Conservation (phyloP, 306 rosid species). For the Abrus pulchellus region DNA sequence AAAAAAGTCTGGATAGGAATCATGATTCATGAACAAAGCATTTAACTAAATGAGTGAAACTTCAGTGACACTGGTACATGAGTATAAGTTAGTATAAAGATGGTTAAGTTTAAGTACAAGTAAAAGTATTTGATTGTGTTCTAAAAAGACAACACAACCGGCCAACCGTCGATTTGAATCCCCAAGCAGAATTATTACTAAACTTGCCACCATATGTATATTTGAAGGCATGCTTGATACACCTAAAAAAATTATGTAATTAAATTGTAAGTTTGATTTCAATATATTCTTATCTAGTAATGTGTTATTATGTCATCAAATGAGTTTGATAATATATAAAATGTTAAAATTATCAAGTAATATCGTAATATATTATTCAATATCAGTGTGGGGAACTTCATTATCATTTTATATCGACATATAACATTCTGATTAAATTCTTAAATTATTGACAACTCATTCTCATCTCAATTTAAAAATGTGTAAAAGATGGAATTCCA, state of each 20-base stretch:
- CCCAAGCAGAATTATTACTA: too few species aligned
- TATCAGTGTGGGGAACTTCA: not conserved
- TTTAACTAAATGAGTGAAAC: not conserved
- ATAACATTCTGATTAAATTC: not conserved
- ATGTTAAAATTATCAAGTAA: not conserved
- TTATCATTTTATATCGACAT: not conserved
- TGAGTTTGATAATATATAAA: not conserved
- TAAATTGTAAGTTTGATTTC: too few species aligned
- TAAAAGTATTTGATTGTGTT: not conserved
- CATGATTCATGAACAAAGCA: not conserved
- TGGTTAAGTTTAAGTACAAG: slow-evolving; percentile 2
- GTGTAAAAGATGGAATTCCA: not conserved
- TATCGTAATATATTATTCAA: not conserved
- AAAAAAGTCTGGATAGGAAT: not conserved
- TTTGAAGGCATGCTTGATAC: too few species aligned
- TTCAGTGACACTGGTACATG: not conserved
- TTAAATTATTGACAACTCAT: too few species aligned
- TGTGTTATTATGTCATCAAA: not conserved
- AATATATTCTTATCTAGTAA: too few species aligned
- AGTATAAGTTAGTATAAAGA: not conserved
- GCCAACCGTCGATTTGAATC: not conserved
- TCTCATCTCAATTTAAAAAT: not conserved
- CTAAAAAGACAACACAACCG: not conserved
- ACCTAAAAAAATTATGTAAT: too few species aligned
- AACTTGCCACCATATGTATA: too few species aligned